These are phyloP conservation scores for Russula olivacea DNA, from an alignment of 768 basidiomycete genomes.

Conservation along the genomic window DNA sequence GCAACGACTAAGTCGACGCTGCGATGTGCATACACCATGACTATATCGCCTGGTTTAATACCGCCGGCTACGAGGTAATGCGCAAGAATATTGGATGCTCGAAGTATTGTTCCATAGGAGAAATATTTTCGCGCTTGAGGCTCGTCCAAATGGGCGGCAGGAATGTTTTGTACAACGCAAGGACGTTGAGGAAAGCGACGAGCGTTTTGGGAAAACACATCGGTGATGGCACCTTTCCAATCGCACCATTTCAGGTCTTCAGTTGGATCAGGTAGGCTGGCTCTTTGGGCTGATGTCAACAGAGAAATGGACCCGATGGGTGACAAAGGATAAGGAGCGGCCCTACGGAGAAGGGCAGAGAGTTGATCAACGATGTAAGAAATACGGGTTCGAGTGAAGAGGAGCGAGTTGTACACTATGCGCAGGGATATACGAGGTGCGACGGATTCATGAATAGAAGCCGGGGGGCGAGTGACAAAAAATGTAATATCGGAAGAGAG, in stretches of 20 bases:
- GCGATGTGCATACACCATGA: slow-evolving; percentile 96
- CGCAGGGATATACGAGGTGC: slow-evolving; percentile 73
- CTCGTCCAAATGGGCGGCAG: slow-evolving; percentile 35
- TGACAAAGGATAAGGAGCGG: slow-evolving; percentile 58
- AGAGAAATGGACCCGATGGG: slow-evolving; percentile 77
- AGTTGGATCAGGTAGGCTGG: slow-evolving; percentile 72
- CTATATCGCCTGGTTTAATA: slow-evolving; percentile 87
- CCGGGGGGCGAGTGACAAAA: slow-evolving; percentile 71
- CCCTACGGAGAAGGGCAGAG: slow-evolving; percentile 65
- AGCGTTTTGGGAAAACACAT: slow-evolving; percentile 90
- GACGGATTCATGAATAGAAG: slow-evolving; percentile 62
- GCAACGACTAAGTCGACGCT: slow-evolving; percentile 96
- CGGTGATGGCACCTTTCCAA: slow-evolving; percentile 95
- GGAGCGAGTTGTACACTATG: slow-evolving; percentile 88
- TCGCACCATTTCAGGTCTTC: slow-evolving; percentile 95
- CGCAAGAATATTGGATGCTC: slow-evolving; percentile 82
- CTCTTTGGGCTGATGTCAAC: slow-evolving; percentile 63
- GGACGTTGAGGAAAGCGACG: slow-evolving; percentile 68
- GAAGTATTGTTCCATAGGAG: slow-evolving; percentile 76
- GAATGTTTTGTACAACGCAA: slow-evolving; percentile 80
- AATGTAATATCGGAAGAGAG: slow-evolving; percentile 90
- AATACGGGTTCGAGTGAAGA: slow-evolving; percentile 80
- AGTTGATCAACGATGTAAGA: slow-evolving; percentile 80
- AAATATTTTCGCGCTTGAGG: slow-evolving; percentile 54
- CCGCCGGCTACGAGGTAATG: slow-evolving; percentile 85